Evolutionary conservation across 192 early-diverging fungal genomes (phyloP), one percentile per base, ranked within the genome.

Genomic region (Backusella sp.): DNA sequence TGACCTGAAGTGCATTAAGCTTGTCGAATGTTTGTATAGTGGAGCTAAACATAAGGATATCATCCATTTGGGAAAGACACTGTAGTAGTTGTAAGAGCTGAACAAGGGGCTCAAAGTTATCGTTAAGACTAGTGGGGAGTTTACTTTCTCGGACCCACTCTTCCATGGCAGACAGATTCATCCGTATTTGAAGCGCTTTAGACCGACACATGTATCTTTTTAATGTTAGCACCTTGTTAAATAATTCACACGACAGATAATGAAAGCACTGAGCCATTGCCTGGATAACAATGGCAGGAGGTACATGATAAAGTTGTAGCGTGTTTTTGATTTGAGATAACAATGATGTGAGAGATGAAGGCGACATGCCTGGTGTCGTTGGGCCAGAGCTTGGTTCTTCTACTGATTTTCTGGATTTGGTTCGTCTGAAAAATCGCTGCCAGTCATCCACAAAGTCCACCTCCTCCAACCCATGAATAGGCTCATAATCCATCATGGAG

Each of bases 81-180:
- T 96, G 93, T 4, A 96, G 76, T 66, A 98, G 83, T 82, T 95
- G 93, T 9, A 94, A 83, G 19, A 97, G 80, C 68, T 96, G 92
- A 21, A 94, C 82, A 4, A 95, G 81, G 3, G 94, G 94, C 56
- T 83, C 86, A 70, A 94, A 87, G 32, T 83, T 84, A 56, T 80
- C 75, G 53, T 49, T 65, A 26, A 85, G 77, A 70, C 68, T 65
- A 30, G 80, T 72, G 44, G 83, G 52, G 6, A 76, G 41, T 28
- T 84, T 80, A 66, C 90, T 87, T 14, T 85, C 76, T 35, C 93
- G 88, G 28, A 94, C 89, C 96, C 96, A 98, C 65, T 95, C 93
- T 76, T 92, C 93, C 15, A 97, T 56, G 30, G 86, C 85, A 6
- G 91, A 91, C 34, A 96, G 73, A 76, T 96, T 98, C 82, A 95